A percentile compares a stretch with the other conserved stretches of the same genome.
phyloP scores from a whole-genome alignment of 108 stramenopile species.

The Schizochytrium sp. region DNA sequence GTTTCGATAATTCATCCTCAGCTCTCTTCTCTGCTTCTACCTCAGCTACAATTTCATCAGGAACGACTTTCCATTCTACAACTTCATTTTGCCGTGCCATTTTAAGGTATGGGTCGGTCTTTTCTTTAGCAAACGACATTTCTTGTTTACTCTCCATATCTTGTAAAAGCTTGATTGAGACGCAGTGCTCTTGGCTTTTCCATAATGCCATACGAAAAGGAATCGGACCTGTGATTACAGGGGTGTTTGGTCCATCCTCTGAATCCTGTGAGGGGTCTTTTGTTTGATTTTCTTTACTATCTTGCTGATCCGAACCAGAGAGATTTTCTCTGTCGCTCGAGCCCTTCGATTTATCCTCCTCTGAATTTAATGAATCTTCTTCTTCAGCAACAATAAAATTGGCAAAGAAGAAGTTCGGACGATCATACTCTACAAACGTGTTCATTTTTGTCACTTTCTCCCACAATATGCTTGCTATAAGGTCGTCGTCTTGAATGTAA shows the following conservation, averaged over 20 bases:
- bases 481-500: background rate
- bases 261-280: background rate
- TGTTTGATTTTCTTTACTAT: background rate
- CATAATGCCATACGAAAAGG: background rate
- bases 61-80: background rate
- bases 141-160: background rate
- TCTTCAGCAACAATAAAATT: background rate
- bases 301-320: background rate
- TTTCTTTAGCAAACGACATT: background rate
- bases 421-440: background rate
- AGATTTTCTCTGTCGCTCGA: background rate
- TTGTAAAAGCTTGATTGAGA: background rate
- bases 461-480: background rate
- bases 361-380: background rate
- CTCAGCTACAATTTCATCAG: background rate
- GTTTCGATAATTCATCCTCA: background rate
- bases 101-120: conserved; percentile 22
- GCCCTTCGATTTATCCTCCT: background rate
- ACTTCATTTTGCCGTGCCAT: conserved; percentile 40
- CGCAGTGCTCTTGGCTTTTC: background rate
- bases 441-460: background rate
- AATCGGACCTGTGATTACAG: background rate
- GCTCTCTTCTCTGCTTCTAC: background rate
- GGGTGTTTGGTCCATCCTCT: background rate
- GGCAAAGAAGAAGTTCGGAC: conserved; percentile 1